These are phyloP conservation scores for Cucurbita ficifolia DNA, from an alignment of 306 rosid genomes.

Conservation along the genomic window DNA sequence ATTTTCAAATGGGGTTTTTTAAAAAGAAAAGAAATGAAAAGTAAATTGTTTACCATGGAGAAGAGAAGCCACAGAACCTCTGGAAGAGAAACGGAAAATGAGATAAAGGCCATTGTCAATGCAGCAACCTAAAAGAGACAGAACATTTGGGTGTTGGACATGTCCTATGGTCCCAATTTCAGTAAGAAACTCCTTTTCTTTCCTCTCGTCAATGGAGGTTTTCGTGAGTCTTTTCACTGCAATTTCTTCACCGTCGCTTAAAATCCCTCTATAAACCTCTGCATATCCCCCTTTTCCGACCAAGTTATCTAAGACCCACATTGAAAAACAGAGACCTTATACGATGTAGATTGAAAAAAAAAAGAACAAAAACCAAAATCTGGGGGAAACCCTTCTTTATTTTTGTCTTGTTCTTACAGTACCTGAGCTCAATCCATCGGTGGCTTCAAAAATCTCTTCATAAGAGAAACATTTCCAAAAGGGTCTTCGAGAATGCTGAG, in stretches of 20 bases:
- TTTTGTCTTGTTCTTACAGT: not conserved
- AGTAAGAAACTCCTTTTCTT: conserved; percentile 74
- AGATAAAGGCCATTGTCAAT: conserved; percentile 80
- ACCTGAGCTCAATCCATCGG: conserved; percentile 80
- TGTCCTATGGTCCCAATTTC: conserved; percentile 96
- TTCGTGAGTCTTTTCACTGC: conserved; percentile 82
- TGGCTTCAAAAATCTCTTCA: conserved; percentile 54
- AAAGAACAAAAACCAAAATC: not conserved
- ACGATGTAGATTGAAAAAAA: not conserved
- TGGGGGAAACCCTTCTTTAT: too few species aligned
- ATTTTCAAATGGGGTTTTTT: not conserved
- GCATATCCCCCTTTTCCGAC: conserved; percentile 94
- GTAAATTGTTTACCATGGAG: conserved; percentile 47
- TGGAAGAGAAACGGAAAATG: conserved; percentile 59
- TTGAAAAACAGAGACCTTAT: not conserved
- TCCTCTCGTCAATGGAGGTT: conserved; percentile 59
- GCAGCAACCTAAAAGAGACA: conserved; percentile 74
- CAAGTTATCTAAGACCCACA: conserved; percentile 45
- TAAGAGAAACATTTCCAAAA: conserved; percentile 86
- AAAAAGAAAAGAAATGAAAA: too few species aligned
- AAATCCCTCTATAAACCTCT: conserved; percentile 65
- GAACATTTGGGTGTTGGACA: conserved; percentile 53
- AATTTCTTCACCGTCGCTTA: conserved; percentile 48
- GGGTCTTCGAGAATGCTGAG: conserved; percentile 32
- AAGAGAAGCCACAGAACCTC: conserved; percentile 70